Conservation (phyloP, 129 eudicot species). For the Helianthus annuus region DNA sequence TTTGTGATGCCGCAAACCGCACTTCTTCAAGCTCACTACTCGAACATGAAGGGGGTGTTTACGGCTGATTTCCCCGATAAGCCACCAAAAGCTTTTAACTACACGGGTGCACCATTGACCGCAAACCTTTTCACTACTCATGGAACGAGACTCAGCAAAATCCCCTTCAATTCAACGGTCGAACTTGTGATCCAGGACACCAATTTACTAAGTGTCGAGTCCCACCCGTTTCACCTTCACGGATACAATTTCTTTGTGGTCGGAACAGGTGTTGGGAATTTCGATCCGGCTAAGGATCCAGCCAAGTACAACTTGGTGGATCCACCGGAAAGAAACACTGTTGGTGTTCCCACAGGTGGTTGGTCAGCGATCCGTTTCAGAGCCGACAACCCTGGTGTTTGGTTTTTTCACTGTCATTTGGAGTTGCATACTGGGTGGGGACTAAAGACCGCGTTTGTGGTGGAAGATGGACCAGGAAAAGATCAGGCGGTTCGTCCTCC, state of each 20-base stretch:
- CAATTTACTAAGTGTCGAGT: slow-evolving; percentile 44
- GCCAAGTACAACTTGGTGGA: slow-evolving; percentile 53
- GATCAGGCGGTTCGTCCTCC: slow-evolving; percentile 63
- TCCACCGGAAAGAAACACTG: slow-evolving; percentile 53
- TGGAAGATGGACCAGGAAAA: slow-evolving; percentile 47
- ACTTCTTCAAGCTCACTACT: slow-evolving; percentile 48
- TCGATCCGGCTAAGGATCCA: slow-evolving; percentile 44
- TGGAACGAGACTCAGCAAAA: slow-evolving; percentile 46
- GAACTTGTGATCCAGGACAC: slow-evolving; percentile 55
- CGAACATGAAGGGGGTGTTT: slow-evolving; percentile 38
- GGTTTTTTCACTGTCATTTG: slow-evolving; percentile 58
- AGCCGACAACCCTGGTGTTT: slow-evolving; percentile 59
- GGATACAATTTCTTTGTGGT: slow-evolving; percentile 52
- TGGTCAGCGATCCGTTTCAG: slow-evolving; percentile 48
- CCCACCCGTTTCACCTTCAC: slow-evolving; percentile 55
- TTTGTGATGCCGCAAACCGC: slow-evolving; percentile 52
- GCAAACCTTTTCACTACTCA: slow-evolving; percentile 47
- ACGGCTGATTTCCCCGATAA: slow-evolving; percentile 41
- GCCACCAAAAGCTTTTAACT: slow-evolving; percentile 45
- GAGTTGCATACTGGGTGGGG: slow-evolving; percentile 59
- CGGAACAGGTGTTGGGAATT: slow-evolving; percentile 48
- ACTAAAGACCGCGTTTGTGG: slow-evolving; percentile 55
- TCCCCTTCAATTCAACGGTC: slow-evolving; percentile 40
- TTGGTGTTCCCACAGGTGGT: slow-evolving; percentile 57
- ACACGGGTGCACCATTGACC: slow-evolving; percentile 53